Conservation (phyloP, 768 basidiomycete species). For the Kwoniella sp. region DNA sequence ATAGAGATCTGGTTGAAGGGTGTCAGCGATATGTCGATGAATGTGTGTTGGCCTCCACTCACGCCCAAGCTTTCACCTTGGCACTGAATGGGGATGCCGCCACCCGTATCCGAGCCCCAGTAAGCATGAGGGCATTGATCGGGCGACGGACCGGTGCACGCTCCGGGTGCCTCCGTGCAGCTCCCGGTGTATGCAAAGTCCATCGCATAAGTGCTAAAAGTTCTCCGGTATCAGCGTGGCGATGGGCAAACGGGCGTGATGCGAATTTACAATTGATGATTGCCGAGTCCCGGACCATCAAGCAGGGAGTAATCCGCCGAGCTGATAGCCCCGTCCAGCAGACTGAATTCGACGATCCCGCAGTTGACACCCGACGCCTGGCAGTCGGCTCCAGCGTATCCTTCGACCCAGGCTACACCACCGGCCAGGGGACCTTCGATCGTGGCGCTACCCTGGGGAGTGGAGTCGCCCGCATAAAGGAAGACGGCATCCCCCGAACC, state of each 20-base stretch:
- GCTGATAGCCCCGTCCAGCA: conserved; percentile 15
- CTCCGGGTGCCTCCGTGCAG: neutral
- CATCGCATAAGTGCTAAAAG: conserved; percentile 5
- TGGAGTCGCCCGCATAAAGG: conserved; percentile 1
- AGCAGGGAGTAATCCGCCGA: conserved; percentile 21
- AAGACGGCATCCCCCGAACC: conserved; percentile 21
- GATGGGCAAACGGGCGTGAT: neutral
- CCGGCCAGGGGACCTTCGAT: conserved; percentile 16
- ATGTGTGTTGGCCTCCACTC: no score
- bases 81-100: conserved; percentile 2
- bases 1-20: neutral
- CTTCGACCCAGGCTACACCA: conserved; percentile 21
- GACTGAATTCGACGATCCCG: conserved; percentile 23
- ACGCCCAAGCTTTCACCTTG: neutral
- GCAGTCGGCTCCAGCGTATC: conserved; percentile 7
- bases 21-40: no score
- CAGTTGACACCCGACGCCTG: conserved; percentile 22
- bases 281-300: conserved; percentile 7
- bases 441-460: neutral
- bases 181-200: conserved; percentile 5
- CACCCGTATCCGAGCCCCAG: neutral
- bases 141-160: neutral
- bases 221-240: neutral
- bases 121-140: conserved; percentile 1
- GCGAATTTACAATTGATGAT: conserved; percentile 21